A percentile compares a stretch with the other conserved stretches of the same genome.
phyloP scores from a whole-genome alignment of 2,329 filamentous ascomycete genomes.

The Pestalotiopsis sp. region DNA sequence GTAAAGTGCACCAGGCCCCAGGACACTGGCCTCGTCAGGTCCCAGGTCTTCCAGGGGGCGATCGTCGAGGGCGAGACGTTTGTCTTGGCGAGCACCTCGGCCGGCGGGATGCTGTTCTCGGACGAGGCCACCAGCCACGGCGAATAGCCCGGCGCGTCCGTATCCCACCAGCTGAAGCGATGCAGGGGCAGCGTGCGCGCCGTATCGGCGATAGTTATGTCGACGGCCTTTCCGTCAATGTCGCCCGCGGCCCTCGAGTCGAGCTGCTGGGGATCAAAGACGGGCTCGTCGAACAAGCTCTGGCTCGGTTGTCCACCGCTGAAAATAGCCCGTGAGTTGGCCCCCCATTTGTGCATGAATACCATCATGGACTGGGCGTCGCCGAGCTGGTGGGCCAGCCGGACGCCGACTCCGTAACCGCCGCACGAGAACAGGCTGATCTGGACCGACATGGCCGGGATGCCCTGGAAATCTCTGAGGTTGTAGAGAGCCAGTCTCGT shows the following conservation, averaged over 20 bases:
- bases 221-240: conserved; percentile 22
- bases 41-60: conserved; percentile 46
- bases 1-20: conserved; percentile 41
- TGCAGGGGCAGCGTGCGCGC: conserved; percentile 45
- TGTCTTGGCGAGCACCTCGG: conserved; percentile 19
- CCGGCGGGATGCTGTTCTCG: conserved; percentile 28
- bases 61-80: conserved; percentile 32
- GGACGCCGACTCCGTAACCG: conserved; percentile 43
- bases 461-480: conserved; percentile 28
- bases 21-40: conserved; percentile 34
- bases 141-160: conserved; percentile 31
- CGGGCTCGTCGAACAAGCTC: conserved; percentile 20
- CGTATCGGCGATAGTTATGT: conserved; percentile 27
- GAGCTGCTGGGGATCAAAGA: conserved; percentile 44
- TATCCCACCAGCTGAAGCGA: conserved; percentile 50
- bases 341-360: conserved; percentile 47
- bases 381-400: conserved; percentile 45
- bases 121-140: conserved; percentile 27
- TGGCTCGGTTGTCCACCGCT: not conserved
- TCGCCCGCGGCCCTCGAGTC: conserved; percentile 34
- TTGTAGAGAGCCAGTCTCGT: conserved; percentile 37
- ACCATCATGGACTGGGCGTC: conserved; percentile 45
- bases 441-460: conserved; percentile 39
- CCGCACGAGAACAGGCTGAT: conserved; percentile 43
- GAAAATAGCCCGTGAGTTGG: conserved; percentile 26